These are phyloP conservation scores for Adenanthera pavonina DNA, from an alignment of 306 rosid species.

Conservation along the genomic window DNA sequence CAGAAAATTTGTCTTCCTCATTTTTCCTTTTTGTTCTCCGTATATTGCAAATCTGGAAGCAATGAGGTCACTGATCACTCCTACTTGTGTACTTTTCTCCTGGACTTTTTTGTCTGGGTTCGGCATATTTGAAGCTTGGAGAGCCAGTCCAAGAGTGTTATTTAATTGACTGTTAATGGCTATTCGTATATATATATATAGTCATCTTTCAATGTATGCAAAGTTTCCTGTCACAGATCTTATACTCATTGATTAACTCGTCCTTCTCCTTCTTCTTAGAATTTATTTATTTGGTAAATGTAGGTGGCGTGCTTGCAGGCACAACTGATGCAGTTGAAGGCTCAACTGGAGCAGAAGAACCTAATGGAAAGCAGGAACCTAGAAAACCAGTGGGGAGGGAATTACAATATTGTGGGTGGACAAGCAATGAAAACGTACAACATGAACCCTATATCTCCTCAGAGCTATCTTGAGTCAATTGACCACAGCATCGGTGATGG, in stretches of 20 bases:
- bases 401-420: constrained; percentile 29
- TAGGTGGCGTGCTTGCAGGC: constrained; percentile 94
- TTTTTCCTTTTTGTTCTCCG: not conserved
- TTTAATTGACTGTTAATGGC: not conserved
- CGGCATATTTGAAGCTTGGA: constrained; percentile 21
- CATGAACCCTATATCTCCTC: constrained; percentile 81
- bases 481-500: constrained; percentile 62
- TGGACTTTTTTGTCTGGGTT: not conserved
- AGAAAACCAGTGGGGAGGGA: constrained; percentile 61
- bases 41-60: constrained; percentile 33
- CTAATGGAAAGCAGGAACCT: constrained; percentile 49
- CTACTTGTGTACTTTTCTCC: constrained; percentile 38
- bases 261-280: not conserved
- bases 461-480: constrained; percentile 78
- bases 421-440: constrained; percentile 50
- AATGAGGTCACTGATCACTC: constrained; percentile 27
- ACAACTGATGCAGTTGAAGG: constrained; percentile 82
- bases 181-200: too few relatives aligned
- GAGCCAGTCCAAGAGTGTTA: not conserved
- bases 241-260: not conserved
- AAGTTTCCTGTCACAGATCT: not conserved
- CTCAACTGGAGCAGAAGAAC: constrained; percentile 79
- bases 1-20: too few relatives aligned
- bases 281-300: constrained; percentile 9
- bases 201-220: not conserved